These are phyloP conservation scores for Mitragyna speciosa DNA, from an alignment of 257 asterid species.

Conservation along the genomic window DNA sequence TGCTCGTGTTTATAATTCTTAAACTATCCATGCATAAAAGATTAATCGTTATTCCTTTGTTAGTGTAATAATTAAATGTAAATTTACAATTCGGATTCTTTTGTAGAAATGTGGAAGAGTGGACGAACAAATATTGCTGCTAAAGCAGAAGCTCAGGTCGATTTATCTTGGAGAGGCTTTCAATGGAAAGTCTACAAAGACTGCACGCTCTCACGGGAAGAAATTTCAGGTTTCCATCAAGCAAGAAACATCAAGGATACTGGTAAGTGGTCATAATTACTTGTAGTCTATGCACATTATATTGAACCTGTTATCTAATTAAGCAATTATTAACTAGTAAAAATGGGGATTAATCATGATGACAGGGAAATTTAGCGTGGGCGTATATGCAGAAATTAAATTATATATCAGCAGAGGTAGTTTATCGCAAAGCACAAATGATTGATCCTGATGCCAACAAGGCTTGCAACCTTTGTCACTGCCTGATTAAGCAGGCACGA, in stretches of 20 bases:
- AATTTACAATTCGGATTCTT: neutral
- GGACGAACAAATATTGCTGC: constrained; percentile 70
- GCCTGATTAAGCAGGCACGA: constrained; percentile 61
- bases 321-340: neutral
- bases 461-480: constrained; percentile 73
- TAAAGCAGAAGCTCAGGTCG: constrained; percentile 72
- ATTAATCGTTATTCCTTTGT: neutral
- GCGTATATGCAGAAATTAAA: constrained; percentile 80
- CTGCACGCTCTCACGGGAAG: constrained; percentile 92
- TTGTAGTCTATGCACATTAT: too few relatives aligned
- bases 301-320: neutral
- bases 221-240: constrained; percentile 78
- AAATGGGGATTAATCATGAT: neutral
- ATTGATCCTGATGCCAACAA: constrained; percentile 80
- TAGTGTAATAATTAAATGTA: neutral
- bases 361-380: constrained; percentile 88
- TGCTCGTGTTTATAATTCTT: neutral
- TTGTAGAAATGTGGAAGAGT: constrained; percentile 75
- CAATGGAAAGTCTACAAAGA: constrained; percentile 78
- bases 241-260: constrained; percentile 72
- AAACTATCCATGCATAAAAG: neutral
- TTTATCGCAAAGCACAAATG: constrained; percentile 82
- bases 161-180: constrained; percentile 79
- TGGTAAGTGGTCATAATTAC: constrained; percentile 33
- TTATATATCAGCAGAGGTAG: constrained; percentile 74